A percentile compares a stretch with the other conserved stretches of the same genome.
Evolutionary conservation across 306 rosid species (phyloP).

Genomic region (Lupinus albus): DNA sequence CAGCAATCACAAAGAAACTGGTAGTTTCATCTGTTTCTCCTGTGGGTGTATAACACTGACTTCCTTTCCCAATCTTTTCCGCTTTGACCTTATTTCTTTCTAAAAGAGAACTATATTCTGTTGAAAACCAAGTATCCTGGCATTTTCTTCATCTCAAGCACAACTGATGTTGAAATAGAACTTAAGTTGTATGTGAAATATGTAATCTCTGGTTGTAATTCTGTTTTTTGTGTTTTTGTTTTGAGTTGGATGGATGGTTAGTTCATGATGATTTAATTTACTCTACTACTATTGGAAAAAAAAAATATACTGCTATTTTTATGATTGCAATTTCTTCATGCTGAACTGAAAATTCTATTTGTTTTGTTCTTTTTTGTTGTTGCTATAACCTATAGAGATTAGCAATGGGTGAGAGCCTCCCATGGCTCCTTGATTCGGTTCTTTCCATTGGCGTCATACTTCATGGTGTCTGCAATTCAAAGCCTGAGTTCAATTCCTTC

Average conservation of each 20-base stretch:
- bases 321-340: conserved; percentile 35
- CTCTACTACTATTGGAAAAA: too few relatives aligned
- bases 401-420: conserved; percentile 70
- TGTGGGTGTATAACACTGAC: neutral
- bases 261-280: conserved; percentile 9
- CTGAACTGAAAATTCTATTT: neutral
- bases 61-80: conserved; percentile 5
- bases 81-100: neutral
- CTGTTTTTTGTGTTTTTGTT: neutral
- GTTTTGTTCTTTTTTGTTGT: conserved; percentile 12
- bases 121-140: neutral
- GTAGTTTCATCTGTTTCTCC: neutral
- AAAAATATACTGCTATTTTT: neutral
- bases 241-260: neutral
- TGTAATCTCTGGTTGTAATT: neutral
- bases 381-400: too few relatives aligned
- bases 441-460: conserved; percentile 81
- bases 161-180: too few relatives aligned
- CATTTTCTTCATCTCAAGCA: neutral
- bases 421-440: conserved; percentile 83
- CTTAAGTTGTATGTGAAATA: too few relatives aligned
- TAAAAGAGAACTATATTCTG: neutral
- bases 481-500: conserved; percentile 71
- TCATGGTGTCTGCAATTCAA: conserved; percentile 75
- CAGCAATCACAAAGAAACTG: conserved; percentile 6